phyloP scores from a whole-genome alignment of 169 alveolate species.

The Condylostoma magnum region DNA sequence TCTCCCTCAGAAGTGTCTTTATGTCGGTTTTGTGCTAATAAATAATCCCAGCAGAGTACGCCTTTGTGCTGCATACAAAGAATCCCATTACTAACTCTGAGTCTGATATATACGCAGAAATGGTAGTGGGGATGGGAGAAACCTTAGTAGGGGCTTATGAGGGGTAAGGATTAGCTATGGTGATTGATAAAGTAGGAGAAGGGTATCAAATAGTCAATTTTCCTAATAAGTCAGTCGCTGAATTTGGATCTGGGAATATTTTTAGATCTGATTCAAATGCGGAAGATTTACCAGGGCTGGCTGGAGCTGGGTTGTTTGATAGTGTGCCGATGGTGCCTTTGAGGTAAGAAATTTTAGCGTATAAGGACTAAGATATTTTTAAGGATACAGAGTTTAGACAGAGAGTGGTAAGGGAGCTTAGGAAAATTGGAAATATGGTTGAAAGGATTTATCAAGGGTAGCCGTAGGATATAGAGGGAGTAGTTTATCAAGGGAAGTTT shows the following conservation, averaged over 20 bases:
- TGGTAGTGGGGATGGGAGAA: constrained; percentile 87
- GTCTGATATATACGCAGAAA: constrained; percentile 86
- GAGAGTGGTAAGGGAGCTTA: constrained; percentile 39
- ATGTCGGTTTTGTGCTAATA: constrained; percentile 82
- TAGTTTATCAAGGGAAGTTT: constrained; percentile 45
- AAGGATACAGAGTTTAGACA: constrained; percentile 53
- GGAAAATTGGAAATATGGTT: constrained; percentile 53
- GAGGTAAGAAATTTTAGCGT: constrained; percentile 40
- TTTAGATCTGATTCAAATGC: constrained; percentile 89
- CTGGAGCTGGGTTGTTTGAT: constrained; percentile 94
- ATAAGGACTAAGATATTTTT: constrained; percentile 49
- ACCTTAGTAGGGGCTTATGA: constrained; percentile 43
- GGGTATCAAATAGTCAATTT: background rate
- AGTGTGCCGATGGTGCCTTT: constrained; percentile 63
- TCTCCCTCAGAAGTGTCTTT: constrained; percentile 45
- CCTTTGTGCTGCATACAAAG: constrained; percentile 90
- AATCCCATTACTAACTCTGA: constrained; percentile 83
- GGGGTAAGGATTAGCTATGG: constrained; percentile 18
- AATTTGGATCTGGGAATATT: constrained; percentile 36
- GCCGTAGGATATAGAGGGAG: constrained; percentile 78
- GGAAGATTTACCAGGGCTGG: constrained; percentile 91
- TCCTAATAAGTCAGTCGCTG: constrained; percentile 27
- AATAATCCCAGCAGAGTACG: constrained; percentile 87
- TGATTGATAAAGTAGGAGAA: background rate
- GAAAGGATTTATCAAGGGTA: constrained; percentile 58